phyloP scores from a whole-genome alignment of 78 protist species.

The Emiliania huxleyi region DNA sequence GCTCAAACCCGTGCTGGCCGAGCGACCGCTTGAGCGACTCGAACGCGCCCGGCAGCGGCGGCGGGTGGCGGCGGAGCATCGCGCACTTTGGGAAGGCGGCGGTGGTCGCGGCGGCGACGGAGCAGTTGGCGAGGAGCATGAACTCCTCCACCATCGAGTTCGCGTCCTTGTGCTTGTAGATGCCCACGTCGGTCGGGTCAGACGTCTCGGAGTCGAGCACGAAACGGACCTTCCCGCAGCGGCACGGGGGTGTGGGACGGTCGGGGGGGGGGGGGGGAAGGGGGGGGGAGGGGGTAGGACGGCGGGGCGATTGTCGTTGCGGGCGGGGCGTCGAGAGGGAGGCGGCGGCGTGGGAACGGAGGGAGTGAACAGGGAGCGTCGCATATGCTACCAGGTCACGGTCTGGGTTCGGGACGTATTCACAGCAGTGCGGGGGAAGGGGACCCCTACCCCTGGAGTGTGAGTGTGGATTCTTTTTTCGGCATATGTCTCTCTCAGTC shows the following conservation, averaged over 20 bases:
- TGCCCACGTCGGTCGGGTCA: conserved; percentile 42
- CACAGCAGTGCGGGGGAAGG: too few relatives aligned
- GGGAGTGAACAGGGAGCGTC: too few relatives aligned
- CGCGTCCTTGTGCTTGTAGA: conserved; percentile 25
- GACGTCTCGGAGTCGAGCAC: conserved; percentile 52
- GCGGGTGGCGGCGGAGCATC: conserved; percentile 52
- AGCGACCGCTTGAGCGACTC: conserved; percentile 28
- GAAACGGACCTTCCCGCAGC: conserved; percentile 49
- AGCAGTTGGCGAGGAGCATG: conserved; percentile 93
- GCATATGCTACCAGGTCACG: too few relatives aligned
- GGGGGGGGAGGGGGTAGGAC: too few relatives aligned
- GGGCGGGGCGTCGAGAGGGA: too few relatives aligned
- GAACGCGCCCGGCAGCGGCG: conserved; percentile 32
- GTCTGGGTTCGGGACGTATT: too few relatives aligned
- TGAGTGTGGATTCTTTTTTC: too few relatives aligned
- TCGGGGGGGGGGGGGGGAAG: too few relatives aligned
- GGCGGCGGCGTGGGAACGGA: too few relatives aligned
- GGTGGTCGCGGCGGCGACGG: conserved; percentile 67
- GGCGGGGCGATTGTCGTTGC: too few relatives aligned
- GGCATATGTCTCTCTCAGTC: too few relatives aligned
- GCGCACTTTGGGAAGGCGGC: not conserved
- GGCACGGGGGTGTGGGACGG: conserved; percentile 14
- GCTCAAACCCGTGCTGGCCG: conserved; percentile 38
- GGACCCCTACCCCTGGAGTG: too few relatives aligned
- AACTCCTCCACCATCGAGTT: conserved; percentile 87